These are phyloP conservation scores for Bipolaris bicolor DNA, from an alignment of 2,329 filamentous ascomycete species.

Conservation along the genomic window DNA sequence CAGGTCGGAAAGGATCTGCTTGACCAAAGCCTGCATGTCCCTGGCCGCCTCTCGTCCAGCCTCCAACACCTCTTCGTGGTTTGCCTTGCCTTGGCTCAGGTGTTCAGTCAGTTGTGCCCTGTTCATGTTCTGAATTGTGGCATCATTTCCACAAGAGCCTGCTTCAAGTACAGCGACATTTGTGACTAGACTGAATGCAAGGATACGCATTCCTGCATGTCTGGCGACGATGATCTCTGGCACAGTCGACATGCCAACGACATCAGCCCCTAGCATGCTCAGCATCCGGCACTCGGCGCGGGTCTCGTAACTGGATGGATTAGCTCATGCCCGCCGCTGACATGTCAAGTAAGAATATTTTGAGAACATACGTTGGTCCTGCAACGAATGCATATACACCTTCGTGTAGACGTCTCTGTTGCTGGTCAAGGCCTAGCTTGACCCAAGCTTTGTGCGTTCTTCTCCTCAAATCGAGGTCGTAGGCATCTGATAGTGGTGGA, in stretches of 20 bases:
- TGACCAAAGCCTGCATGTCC: conserved; percentile 64
- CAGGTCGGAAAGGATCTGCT: conserved; percentile 54
- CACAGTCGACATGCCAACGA: conserved; percentile 75
- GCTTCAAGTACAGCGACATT: conserved; percentile 67
- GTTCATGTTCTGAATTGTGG: conserved; percentile 58
- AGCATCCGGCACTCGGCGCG: conserved; percentile 69
- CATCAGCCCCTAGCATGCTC: conserved; percentile 65
- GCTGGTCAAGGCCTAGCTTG: conserved; percentile 54
- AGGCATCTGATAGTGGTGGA: conserved; percentile 68
- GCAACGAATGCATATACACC: conserved; percentile 70
- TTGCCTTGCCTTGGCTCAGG: conserved; percentile 65
- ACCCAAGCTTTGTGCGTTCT: conserved; percentile 64
- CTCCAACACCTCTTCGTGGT: conserved; percentile 70
- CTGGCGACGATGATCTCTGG: conserved; percentile 71
- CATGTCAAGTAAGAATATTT: not conserved
- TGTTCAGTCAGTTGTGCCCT: conserved; percentile 60
- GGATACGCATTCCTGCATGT: conserved; percentile 66
- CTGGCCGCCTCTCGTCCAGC: conserved; percentile 64
- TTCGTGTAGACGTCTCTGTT: conserved; percentile 63
- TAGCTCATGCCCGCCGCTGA: conserved; percentile 11
- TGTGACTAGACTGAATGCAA: conserved; percentile 70
- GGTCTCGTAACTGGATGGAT: conserved; percentile 62
- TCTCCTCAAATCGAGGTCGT: conserved; percentile 66
- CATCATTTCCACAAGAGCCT: conserved; percentile 64
- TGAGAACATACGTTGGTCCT: conserved; percentile 61